Conservation (phyloP, 257 asterid genomes). For the Oldenlandia corymbosa region DNA sequence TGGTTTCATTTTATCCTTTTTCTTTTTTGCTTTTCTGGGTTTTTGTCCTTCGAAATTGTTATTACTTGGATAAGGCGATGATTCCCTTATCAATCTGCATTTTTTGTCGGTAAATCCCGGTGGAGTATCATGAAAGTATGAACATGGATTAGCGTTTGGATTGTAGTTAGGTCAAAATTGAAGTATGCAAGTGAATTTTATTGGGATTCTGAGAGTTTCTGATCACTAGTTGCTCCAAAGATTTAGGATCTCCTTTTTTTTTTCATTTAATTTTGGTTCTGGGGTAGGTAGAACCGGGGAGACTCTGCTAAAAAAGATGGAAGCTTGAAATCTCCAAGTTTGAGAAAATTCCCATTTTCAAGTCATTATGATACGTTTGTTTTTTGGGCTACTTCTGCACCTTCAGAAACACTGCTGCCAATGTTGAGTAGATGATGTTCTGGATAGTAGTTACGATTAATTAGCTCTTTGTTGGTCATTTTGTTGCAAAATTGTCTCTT, state of each 20-base stretch:
- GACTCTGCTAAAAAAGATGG: neutral
- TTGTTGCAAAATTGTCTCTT: constrained; percentile 1
- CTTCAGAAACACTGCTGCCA: neutral
- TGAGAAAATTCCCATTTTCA: neutral
- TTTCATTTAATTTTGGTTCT: neutral
- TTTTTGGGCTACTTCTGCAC: neutral
- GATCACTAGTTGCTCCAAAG: neutral
- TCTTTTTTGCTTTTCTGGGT: neutral
- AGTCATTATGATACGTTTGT: neutral
- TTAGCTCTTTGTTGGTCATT: neutral
- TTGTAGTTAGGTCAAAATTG: neutral
- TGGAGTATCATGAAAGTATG: neutral
- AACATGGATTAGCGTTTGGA: neutral
- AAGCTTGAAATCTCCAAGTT: neutral
- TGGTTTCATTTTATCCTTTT: constrained; percentile 13
- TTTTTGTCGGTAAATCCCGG: neutral
- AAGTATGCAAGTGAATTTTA: neutral
- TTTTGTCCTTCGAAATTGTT: no score
- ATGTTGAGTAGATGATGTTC: neutral
- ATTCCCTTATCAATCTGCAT: no score
- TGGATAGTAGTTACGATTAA: neutral
- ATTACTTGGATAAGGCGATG: neutral
- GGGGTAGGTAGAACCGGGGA: neutral
- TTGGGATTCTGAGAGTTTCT: neutral
- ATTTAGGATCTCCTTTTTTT: neutral